phyloP scores from a whole-genome alignment of 331 rosid genomes.

The Quercus tomentella region DNA sequence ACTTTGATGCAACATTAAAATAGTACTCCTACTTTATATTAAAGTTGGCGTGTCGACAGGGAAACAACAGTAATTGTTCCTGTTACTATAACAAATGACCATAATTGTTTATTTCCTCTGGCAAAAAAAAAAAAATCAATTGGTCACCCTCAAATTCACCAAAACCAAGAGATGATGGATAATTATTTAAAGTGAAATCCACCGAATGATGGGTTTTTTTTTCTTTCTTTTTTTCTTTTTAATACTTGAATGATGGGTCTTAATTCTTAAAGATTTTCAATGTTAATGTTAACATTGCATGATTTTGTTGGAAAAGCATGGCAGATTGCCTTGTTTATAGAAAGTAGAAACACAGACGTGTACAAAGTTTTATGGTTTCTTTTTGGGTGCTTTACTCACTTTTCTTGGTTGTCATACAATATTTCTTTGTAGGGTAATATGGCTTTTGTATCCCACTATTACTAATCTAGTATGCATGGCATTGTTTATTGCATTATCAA shows the following conservation, averaged over 20 bases:
- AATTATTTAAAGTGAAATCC: background rate
- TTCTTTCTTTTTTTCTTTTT: too few species aligned
- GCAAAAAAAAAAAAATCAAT: background rate
- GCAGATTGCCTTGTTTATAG: background rate
- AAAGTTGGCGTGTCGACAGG: background rate
- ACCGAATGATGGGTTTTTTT: background rate
- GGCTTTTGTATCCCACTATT: background rate
- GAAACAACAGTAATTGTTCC: too few species aligned
- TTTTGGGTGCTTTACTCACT: background rate
- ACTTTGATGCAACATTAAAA: background rate
- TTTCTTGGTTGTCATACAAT: background rate
- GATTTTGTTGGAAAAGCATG: background rate
- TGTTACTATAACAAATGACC: too few species aligned
- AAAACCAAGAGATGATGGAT: background rate
- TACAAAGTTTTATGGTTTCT: background rate
- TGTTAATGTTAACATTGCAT: background rate
- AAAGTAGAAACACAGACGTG: background rate
- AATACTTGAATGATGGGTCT: background rate
- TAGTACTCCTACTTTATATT: background rate
- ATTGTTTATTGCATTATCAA: background rate
- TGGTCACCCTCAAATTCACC: background rate
- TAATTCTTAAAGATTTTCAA: background rate
- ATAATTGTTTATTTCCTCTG: background rate
- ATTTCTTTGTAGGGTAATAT: background rate
- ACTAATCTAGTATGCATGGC: background rate